Evolutionary conservation across 1,139 yeast genomes (phyloP).

Genomic region (Suhomyces panamericanus): DNA sequence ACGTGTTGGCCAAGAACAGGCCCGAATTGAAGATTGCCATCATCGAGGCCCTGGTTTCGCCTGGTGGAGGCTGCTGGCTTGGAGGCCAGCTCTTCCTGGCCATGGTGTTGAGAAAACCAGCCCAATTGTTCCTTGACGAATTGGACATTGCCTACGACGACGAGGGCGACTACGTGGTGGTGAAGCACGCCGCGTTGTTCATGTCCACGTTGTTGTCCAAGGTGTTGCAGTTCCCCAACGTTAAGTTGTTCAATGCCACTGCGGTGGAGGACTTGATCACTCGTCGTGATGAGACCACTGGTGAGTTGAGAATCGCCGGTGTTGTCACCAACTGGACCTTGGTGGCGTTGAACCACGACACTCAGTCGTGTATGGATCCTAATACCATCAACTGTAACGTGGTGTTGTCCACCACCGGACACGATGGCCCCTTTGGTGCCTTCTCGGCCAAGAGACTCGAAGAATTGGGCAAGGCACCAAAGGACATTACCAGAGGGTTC

Average conservation of each 20-base stretch:
- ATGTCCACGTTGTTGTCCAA: conserved; percentile 71
- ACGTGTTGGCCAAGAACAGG: conserved; percentile 67
- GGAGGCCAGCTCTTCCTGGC: conserved; percentile 82
- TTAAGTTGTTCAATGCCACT: conserved; percentile 77
- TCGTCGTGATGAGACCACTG: conserved; percentile 55
- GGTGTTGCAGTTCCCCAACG: conserved; percentile 70
- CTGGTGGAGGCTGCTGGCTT: conserved; percentile 82
- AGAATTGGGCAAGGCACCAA: conserved; percentile 31
- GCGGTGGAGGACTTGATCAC: conserved; percentile 82
- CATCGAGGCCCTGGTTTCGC: conserved; percentile 71
- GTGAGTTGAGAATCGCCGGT: conserved; percentile 68
- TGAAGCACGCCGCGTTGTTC: conserved; percentile 78
- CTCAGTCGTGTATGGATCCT: conserved; percentile 83
- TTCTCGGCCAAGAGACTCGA: conserved; percentile 59
- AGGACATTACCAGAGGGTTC: conserved; percentile 22
- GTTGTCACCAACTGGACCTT: conserved; percentile 84
- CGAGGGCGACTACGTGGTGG: conserved; percentile 79
- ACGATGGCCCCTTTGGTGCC: conserved; percentile 87
- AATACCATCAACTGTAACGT: conserved; percentile 75
- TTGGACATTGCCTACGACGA: conserved; percentile 69
- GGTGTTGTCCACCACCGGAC: conserved; percentile 74
- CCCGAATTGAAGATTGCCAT: conserved; percentile 77
- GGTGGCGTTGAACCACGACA: conserved; percentile 74
- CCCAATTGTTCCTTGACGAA: conserved; percentile 65
- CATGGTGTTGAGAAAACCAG: conserved; percentile 79